Evolutionary conservation across 441 rosid species (phyloP).

Genomic region (Geranium incanum): DNA sequence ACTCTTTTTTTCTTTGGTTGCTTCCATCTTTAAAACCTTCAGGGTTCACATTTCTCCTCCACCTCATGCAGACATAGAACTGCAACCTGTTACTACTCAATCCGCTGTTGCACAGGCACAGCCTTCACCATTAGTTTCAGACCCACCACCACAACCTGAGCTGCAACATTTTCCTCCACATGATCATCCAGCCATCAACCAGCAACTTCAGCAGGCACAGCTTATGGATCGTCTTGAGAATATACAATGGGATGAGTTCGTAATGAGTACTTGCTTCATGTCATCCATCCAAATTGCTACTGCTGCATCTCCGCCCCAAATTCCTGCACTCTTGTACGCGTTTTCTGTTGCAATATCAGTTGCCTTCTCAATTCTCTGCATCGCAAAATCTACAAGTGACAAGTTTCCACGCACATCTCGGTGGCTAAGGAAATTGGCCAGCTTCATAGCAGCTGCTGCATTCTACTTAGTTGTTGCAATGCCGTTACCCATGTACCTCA

Average conservation of each 20-base stretch:
- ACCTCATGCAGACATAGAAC: background rate
- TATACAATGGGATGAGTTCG: background rate
- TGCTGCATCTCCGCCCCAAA: background rate
- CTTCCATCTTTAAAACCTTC: background rate
- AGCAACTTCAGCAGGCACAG: background rate
- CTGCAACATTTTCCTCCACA: background rate
- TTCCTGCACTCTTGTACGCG: background rate
- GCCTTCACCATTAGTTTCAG: background rate
- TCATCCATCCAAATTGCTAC: background rate
- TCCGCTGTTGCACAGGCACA: background rate
- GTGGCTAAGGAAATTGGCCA: background rate
- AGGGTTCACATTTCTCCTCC: background rate
- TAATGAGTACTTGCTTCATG: background rate
- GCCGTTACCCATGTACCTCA: background rate
- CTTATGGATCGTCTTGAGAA: background rate
- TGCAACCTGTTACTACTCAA: background rate
- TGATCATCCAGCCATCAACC: background rate
- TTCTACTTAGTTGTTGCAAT: background rate
- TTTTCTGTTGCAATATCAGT: background rate
- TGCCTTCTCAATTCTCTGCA: background rate
- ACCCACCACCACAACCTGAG: background rate
- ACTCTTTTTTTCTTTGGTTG: background rate
- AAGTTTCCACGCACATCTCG: background rate
- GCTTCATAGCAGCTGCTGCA: background rate
- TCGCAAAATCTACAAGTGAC: background rate